A percentile compares a stretch with the other conserved stretches of the same genome.
phyloP scores from a whole-genome alignment of 1,284 basidiomycete genomes.

The Cryptococcus depauperatus region DNA sequence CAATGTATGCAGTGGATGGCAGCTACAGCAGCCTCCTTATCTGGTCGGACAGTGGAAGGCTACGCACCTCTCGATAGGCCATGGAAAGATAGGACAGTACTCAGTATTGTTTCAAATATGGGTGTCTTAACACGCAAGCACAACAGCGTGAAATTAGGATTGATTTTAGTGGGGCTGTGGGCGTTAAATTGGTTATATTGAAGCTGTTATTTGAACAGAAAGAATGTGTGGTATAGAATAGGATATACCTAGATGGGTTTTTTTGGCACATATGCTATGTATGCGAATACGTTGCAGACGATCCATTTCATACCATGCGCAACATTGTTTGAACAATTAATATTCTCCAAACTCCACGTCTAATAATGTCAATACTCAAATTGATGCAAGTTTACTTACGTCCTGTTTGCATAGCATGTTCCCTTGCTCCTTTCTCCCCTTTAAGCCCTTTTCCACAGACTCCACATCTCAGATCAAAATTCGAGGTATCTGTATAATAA shows the following conservation, averaged over 20 bases:
- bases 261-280: background rate
- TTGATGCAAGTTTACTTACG: conserved; percentile 49
- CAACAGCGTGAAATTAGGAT: conserved; percentile 36
- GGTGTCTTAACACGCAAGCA: conserved; percentile 30
- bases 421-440: conserved; percentile 83
- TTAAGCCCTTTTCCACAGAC: conserved; percentile 58
- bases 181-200: conserved; percentile 44
- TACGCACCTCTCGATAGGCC: conserved; percentile 16
- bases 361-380: conserved; percentile 8
- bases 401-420: conserved; percentile 76
- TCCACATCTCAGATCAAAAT: conserved; percentile 65
- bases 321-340: conserved; percentile 30
- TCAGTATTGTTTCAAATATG: conserved; percentile 24
- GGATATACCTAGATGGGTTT: background rate
- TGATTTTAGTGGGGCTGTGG: conserved; percentile 41
- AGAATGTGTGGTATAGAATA: background rate
- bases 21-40: conserved; percentile 15
- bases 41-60: conserved; percentile 17
- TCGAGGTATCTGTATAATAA: conserved; percentile 82
- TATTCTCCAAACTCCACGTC: conserved; percentile 74
- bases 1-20: conserved; percentile 24
- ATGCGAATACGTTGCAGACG: background rate
- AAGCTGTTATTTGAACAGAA: background rate
- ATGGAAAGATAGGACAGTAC: conserved; percentile 29
- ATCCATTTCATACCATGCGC: background rate